Evolutionary conservation across 1,284 basidiomycete genomes (phyloP), one percentile per base, ranked within the genome.

Genomic region (Fistulina hepatica): DNA sequence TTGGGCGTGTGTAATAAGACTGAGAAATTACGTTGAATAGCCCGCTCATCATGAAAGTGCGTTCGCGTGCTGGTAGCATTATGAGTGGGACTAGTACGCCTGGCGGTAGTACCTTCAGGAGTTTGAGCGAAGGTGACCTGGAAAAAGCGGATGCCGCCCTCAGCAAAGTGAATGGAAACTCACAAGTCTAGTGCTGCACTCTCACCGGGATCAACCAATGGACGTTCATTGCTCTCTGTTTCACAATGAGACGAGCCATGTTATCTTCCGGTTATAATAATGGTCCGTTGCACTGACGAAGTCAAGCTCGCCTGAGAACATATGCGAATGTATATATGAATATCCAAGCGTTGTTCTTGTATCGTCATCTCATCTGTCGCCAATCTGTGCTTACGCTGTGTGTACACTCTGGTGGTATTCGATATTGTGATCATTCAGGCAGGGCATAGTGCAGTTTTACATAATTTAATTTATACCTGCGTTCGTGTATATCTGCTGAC

Each of bases 31-130:
- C 33, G 44, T 35, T 37, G 35, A n/a, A 8, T 44, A 85, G 81
- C 81, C 86, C 88, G 3, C 64, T 93, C 42, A 81, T 90, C 33
- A 89, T 91, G 79, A 93, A 92, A 63, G 79, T 88, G 19, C 81
- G 90, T 37, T 88, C 85, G 34, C 76, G 89, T 41, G 74, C 82
- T n/a, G 79, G 81, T 46, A 88, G 84, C 8, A 76, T 89, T 21
- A 76, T 82, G 52, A 90, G 86, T 32, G 91, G 91, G 22, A 77
- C 83, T 4, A 89, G 82, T 54, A 95, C 91, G 1, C 91, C 91
- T 0, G 86, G 83, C 2, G 84, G 83, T 21, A 81, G 80, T 4
- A 66, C 71, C 23, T 79, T 76, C 52, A 76, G 71, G 50, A 85
- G 77, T 47, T 59, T 94, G 43, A 89, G 79, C 54, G 91, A 94